Evolutionary conservation across 2,329 filamentous ascomycete genomes (phyloP), one percentile per base, ranked within the genome.

Genomic region (Fusarium nisikadoi): DNA sequence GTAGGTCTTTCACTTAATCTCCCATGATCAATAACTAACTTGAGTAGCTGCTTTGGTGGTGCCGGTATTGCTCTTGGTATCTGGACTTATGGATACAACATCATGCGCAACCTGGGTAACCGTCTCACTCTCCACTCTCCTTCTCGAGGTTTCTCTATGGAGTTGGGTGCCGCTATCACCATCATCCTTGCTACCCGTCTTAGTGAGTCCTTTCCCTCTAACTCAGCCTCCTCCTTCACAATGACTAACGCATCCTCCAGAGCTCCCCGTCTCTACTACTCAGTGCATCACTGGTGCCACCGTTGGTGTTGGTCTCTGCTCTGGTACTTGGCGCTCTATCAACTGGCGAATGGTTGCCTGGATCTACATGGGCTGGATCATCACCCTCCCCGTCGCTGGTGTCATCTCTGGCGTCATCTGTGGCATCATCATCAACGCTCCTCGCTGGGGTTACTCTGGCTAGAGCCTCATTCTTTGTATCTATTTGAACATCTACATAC

Each of bases 201-300:
- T 29, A 83, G 83, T 84, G 78, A 70, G 81, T 81, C 5, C 3
- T 13, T 2, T 2, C 4, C 8, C 1, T 8, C 1, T 0, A 1
- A 35, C 9, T 27, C 14, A 5, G 2, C 6, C 2, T 2, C 2
- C 19, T 10, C 16, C 10, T 5, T 8, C 1, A 3, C 7, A 2
- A 23, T 6, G 17, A 43, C 68, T 77, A 50, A 76, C 56, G 20
- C 7, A 0, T 1, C 2, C 5, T 4, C 0, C 46, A 84, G 84
- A 86, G 56, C 86, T 92, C 4, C 90, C 90, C 3, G 85, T 92
- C 19, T 91, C 89, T 2, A 92, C 90, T 2, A 90, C 89, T 0
- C 89, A 91, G 83, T 91, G 90, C 77, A 90, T 90, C 72, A 89
- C 86, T 36, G 89, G 89, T 68, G 88, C 88, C 23, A 90, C 88